Evolutionary conservation across 2,329 filamentous ascomycete species (phyloP), one percentile per base, ranked within the genome.

Genomic region (Botrytis aclada): DNA sequence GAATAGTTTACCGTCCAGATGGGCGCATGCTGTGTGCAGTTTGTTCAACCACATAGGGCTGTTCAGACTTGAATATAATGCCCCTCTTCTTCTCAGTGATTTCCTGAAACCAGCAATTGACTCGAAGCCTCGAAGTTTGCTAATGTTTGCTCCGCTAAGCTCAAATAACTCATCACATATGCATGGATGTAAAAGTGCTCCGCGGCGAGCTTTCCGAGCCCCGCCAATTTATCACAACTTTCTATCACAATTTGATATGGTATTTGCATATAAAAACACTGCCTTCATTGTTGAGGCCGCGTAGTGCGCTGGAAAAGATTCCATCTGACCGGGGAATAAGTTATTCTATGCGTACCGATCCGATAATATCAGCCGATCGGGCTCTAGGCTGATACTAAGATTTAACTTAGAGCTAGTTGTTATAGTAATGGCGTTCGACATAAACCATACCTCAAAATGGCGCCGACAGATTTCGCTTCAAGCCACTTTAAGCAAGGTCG

Each of bases 31-130:
- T 20, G 14, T 54, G 22, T 51, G 14, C 34, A 67, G 64, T 67
- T 66, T 67, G 64, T 39, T 66, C 64, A 54, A 67, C 64, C 32
- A 67, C 47, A 67, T 67, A 54, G 25, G 64, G 45, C 64, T 51
- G 39, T 45, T 64, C 37, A 63, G 63, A 37, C 45, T 37, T 12
- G 64, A 66, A 51, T 22, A n/a, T 20, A 66, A 54, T 66, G 45
- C 64, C 32, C 64, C 64, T 66, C 64, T 54, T 54, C 43, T 29
- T 54, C 45, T 29, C 32, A 54, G 37, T 39, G 34, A 16, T 39
- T 61, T 64, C 45, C 12, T 54, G 14, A 39, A n/a, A 66, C n/a
- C 64, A 66, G 34, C 45, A 41, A 54, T 66, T 54, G 22, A 54
- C 45, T 66, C 16, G 64, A 66, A 54, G 14, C 18, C 32, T 66